Percentiles rank a stretch among this genome's conserved stretches.
Evolutionary conservation across 1,139 yeast species (phyloP).

Genomic region (Diutina rugosa): DNA sequence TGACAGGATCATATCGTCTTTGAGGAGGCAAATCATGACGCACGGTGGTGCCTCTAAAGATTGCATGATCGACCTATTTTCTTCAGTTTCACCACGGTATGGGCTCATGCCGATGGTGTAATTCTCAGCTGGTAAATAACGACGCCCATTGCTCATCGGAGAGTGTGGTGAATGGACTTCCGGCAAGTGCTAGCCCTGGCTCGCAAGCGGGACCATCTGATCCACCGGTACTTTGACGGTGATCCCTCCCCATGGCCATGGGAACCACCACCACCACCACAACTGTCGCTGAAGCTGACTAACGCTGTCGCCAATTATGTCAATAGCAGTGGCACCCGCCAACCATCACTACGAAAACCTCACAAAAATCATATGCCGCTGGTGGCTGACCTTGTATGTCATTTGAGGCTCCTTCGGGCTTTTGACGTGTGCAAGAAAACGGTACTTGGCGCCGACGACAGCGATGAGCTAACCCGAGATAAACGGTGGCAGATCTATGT

Average conservation of each 20-base stretch:
- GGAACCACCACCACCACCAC: background rate
- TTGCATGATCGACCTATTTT: background rate
- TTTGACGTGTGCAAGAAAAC: background rate
- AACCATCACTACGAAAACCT: background rate
- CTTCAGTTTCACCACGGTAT: background rate
- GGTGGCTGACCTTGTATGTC: background rate
- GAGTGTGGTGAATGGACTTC: background rate
- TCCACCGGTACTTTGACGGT: background rate
- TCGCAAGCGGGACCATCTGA: background rate
- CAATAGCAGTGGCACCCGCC: background rate
- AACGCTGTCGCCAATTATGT: background rate
- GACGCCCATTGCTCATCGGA: too few species aligned
- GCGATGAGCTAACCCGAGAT: background rate
- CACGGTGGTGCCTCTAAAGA: background rate
- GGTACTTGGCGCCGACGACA: background rate
- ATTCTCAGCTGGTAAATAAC: too few species aligned
- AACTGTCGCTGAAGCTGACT: background rate
- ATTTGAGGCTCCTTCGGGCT: background rate
- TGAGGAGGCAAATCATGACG: background rate
- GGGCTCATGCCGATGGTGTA: background rate
- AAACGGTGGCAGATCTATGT: constrained; percentile 19
- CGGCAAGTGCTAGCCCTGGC: background rate
- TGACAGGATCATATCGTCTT: background rate
- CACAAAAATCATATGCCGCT: background rate
- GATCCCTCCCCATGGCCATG: background rate